These are phyloP conservation scores for Millerozyma miso DNA, from an alignment of 805 yeast species.

Conservation along the genomic window DNA sequence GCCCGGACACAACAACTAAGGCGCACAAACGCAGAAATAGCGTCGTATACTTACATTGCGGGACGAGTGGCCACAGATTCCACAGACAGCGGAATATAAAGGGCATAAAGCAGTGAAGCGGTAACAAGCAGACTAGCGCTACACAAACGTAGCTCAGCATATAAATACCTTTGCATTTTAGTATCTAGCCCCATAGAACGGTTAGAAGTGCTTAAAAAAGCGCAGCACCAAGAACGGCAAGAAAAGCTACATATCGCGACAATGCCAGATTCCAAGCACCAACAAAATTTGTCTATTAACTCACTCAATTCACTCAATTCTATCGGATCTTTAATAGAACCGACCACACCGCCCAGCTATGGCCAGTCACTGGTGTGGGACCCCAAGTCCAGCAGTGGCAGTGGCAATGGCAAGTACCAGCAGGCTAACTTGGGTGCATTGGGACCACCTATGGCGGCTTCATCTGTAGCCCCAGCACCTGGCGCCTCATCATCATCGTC, in stretches of 20 bases:
- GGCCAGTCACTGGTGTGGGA: constrained; percentile 6
- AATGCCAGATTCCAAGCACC: constrained; percentile 8
- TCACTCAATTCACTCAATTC: constrained; percentile 38
- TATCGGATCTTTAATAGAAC: constrained; percentile 40
- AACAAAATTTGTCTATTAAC: constrained; percentile 40
- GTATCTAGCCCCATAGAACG: neutral
- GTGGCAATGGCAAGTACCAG: neutral
- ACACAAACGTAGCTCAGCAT: neutral
- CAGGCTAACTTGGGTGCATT: neutral
- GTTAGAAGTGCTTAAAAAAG: neutral
- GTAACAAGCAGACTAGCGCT: neutral
- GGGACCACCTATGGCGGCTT: neutral
- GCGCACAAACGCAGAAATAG: neutral
- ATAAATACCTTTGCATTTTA: neutral
- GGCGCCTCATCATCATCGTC: neutral
- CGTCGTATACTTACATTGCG: neutral
- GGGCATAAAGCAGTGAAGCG: neutral
- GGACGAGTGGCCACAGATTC: neutral
- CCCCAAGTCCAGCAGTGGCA: neutral
- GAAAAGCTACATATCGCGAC: neutral
- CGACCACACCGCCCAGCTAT: constrained; percentile 45
- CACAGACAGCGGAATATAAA: neutral
- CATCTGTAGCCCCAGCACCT: neutral
- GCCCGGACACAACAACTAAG: no score
- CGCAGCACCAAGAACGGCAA: neutral